A percentile compares a stretch with the other conserved stretches of the same genome.
phyloP scores from a whole-genome alignment of 1,284 basidiomycete species.

The Coniophora puteana region DNA sequence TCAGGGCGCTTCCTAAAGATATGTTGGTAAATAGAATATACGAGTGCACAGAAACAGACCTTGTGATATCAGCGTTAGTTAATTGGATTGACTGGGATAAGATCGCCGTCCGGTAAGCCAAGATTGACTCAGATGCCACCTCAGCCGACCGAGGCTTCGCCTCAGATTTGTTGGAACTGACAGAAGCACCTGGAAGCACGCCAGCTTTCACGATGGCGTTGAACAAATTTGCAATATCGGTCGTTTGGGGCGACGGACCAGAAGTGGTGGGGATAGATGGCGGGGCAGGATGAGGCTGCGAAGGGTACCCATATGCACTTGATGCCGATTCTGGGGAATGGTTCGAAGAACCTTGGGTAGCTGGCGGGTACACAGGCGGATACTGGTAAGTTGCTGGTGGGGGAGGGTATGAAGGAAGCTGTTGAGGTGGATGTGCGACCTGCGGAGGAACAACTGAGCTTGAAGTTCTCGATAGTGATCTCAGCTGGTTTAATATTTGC shows the following conservation, averaged over 20 bases:
- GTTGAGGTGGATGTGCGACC: slow-evolving; percentile 25
- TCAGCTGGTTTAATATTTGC: slow-evolving; percentile 77
- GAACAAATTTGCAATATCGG: slow-evolving; percentile 57
- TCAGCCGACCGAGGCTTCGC: slow-evolving; percentile 47
- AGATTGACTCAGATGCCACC: slow-evolving; percentile 48
- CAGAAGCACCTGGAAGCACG: slow-evolving; percentile 54
- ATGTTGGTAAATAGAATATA: neutral
- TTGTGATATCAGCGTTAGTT: slow-evolving; percentile 68
- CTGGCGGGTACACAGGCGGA: slow-evolving; percentile 13
- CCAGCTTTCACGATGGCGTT: slow-evolving; percentile 72
- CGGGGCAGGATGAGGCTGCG: slow-evolving; percentile 23
- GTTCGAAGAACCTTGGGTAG: too few relatives aligned
- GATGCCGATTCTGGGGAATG: slow-evolving; percentile 12
- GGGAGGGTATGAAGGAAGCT: slow-evolving; percentile 27
- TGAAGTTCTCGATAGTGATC: slow-evolving; percentile 55
- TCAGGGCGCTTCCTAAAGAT: slow-evolving; percentile 55
- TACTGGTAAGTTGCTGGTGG: slow-evolving; percentile 19
- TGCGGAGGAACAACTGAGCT: slow-evolving; percentile 19
- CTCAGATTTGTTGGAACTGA: slow-evolving; percentile 38
- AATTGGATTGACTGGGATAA: slow-evolving; percentile 69
- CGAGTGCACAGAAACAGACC: slow-evolving; percentile 44
- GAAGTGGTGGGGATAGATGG: slow-evolving; percentile 25
- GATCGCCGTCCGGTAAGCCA: slow-evolving; percentile 71
- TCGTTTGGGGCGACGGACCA: slow-evolving; percentile 27
- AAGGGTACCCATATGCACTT: slow-evolving; percentile 18